These are phyloP conservation scores for Cytospora piceicola DNA, from an alignment of 2,329 filamentous ascomycete genomes.

Conservation along the genomic window DNA sequence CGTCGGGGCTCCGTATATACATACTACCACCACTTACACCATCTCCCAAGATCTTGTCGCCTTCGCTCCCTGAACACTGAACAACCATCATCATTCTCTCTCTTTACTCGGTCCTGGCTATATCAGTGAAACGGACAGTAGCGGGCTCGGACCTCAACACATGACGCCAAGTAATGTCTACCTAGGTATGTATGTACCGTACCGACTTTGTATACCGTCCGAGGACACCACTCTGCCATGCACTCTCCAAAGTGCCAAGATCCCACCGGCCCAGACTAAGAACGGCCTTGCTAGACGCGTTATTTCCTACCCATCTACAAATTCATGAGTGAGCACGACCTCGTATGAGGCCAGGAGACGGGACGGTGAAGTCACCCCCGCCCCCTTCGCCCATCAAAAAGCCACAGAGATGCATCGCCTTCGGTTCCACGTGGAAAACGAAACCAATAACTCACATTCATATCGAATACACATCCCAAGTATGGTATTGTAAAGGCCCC, in stretches of 20 bases:
- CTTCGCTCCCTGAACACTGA: too few relatives aligned
- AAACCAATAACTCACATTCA: neutral
- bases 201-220: neutral
- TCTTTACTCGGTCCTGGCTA: neutral
- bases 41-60: too few relatives aligned
- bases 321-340: slow-evolving; percentile 7
- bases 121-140: neutral
- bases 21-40: too few relatives aligned
- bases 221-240: slow-evolving; percentile 6
- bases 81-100: too few relatives aligned
- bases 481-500: too few relatives aligned
- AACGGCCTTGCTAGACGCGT: slow-evolving; percentile 9
- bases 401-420: slow-evolving; percentile 18
- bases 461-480: neutral
- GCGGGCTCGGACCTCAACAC: neutral
- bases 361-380: slow-evolving; percentile 16
- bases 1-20: too few relatives aligned
- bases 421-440: neutral
- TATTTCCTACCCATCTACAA: neutral
- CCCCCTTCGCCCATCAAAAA: neutral
- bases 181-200: neutral
- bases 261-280: slow-evolving; percentile 16
- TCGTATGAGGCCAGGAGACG: slow-evolving; percentile 28
- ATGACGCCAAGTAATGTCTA: neutral
- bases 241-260: slow-evolving; percentile 9